Evolutionary conservation across 73 alveolate genomes (phyloP).

Genomic region (Breviolum minutum): DNA sequence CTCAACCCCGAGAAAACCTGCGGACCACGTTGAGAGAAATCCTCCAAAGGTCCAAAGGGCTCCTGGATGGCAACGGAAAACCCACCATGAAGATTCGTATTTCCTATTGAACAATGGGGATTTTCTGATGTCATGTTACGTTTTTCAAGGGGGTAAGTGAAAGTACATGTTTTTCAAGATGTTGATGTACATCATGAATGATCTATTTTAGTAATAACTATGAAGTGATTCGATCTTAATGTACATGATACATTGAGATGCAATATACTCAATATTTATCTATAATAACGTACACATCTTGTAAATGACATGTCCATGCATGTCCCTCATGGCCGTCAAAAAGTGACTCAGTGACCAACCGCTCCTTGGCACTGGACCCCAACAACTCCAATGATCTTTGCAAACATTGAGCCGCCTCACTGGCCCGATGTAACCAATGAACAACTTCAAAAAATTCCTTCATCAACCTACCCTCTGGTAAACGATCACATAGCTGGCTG

Average conservation of each 20-base stretch:
- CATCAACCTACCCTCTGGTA: no score
- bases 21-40: conserved; percentile 40
- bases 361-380: conserved; percentile 18
- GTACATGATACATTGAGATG: no score
- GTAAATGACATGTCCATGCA: not conserved
- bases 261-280: no score
- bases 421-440: not conserved
- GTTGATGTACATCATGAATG: no score
- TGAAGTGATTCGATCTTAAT: no score
- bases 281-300: not conserved
- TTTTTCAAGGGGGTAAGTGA: no score
- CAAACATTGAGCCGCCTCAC: conserved; percentile 49
- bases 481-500: no score
- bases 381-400: conserved; percentile 56
- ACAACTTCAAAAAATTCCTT: not conserved
- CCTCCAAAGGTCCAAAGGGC: conserved; percentile 40
- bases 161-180: no score
- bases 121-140: no score
- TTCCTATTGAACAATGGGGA: no score
- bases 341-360: not conserved
- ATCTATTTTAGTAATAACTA: no score
- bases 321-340: not conserved
- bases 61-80: not conserved
- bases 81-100: no score
- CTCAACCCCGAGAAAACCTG: conserved; percentile 3